Conservation (phyloP, 805 yeast species). For the Ascoidea tarda region DNA sequence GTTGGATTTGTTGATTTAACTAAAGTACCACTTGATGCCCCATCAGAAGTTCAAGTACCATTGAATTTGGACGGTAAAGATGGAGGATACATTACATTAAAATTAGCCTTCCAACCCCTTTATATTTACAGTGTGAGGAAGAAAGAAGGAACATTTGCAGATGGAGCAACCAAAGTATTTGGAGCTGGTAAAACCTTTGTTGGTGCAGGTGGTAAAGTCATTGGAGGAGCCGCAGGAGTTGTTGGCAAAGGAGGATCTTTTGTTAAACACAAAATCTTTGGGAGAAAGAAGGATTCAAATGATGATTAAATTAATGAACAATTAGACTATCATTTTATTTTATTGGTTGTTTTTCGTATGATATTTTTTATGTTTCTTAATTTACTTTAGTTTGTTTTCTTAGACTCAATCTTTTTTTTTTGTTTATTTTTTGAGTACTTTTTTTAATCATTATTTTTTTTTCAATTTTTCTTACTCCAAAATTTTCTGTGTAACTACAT, state of each 20-base stretch:
- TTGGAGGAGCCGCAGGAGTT: conserved; percentile 24
- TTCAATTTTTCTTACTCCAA: no score
- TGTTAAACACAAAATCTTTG: conserved; percentile 26
- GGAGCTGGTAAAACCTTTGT: conserved; percentile 36
- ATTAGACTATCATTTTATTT: background rate
- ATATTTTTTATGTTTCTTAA: no score
- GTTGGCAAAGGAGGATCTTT: conserved; percentile 23
- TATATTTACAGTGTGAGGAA: conserved; percentile 36
- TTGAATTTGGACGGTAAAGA: conserved; percentile 28
- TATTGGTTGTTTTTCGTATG: no score
- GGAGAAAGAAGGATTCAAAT: conserved; percentile 12
- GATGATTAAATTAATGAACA: background rate
- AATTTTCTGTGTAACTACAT: no score
- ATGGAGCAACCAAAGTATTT: conserved; percentile 25
- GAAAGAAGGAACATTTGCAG: conserved; percentile 15
- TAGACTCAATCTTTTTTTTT: no score
- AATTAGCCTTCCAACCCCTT: conserved; percentile 53
- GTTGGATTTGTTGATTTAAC: conserved; percentile 40
- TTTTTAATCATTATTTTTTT: no score
- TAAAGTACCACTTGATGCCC: conserved; percentile 43
- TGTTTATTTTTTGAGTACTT: no score
- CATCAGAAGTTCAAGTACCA: conserved; percentile 35
- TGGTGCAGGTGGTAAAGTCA: conserved; percentile 30
- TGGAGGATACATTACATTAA: conserved; percentile 49
- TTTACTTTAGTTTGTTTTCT: no score